Base-by-base conservation (phyloP, 805 yeast genomes). In the Candida chauliodis region DNA sequence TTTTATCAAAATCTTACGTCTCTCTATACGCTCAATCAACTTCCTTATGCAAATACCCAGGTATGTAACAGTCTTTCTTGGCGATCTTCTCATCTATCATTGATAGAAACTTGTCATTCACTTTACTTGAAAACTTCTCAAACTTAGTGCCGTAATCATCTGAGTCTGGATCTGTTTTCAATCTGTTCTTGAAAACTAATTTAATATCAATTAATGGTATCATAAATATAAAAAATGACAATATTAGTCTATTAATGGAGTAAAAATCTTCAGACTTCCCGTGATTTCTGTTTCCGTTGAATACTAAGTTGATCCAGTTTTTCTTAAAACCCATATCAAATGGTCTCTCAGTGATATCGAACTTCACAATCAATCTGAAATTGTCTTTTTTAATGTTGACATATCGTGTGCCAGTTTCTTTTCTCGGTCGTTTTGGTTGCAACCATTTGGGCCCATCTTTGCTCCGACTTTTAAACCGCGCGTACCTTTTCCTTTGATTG, bases 351-450 rank as follows among this genome's bases (percentile, higher is more conserved):
- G 35, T 37, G 1, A 61, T 51, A 19, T 51, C 43, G 27, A 61
- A 53, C 14, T 52, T 49, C 5, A 75, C 62, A 4, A 75, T 65
- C 2, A 61, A 46, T 37, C 81, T 47, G 2, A 58, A 27, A 13
- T 55, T 53, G 2, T 52, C 57, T 14, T 49, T 46, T 38, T 52
- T 53, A 1, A 79, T 53, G 40, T 68, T 73, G 32, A 79, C 61
- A 45, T 64, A 77, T 28, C 80, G 54, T 11, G 48, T 40, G 1
- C 65, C 70, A 7, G 50, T 50, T 25, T 65, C 61, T 22, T 43
- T 42, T 19, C 54, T 31, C 8, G 52, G 55, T 8, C 9, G 26
- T 10, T 33, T 28, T 9, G 27, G 23, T 9, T 18, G 9, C 18
- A 20, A 4, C 21, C 21, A 19, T 31, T 30, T 43, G 17, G 41